Conservation (phyloP, 352 stramenopile species). For the Pythium vanterpoolii region DNA sequence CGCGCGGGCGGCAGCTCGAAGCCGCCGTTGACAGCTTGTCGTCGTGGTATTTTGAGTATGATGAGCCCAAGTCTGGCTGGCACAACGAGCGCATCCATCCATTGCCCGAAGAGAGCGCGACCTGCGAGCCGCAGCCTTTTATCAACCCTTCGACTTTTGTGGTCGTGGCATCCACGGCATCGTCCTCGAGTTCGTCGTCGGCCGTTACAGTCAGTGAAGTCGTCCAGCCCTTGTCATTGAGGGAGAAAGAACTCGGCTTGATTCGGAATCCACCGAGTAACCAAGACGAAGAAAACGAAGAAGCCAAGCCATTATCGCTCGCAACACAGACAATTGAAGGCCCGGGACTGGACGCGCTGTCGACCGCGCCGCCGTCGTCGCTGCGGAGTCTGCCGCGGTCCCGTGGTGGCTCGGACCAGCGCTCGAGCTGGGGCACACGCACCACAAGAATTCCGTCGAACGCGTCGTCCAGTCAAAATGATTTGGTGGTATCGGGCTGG, state of each 20-base stretch:
- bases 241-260: constrained; percentile 9
- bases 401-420: constrained; percentile 13
- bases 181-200: background rate
- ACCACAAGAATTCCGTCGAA: constrained; percentile 15
- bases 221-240: background rate
- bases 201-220: background rate
- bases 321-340: constrained; percentile 6
- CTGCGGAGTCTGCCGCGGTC: background rate
- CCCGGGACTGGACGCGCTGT: background rate
- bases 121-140: background rate
- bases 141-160: background rate
- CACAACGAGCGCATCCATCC: constrained; percentile 21
- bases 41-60: constrained; percentile 58
- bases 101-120: constrained; percentile 18
- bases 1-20: constrained; percentile 62
- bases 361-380: background rate
- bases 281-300: constrained; percentile 21
- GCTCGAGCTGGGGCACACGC: constrained; percentile 17
- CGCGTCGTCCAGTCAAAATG: constrained; percentile 26
- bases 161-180: background rate
- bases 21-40: constrained; percentile 63
- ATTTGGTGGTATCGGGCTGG: constrained; percentile 71
- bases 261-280: background rate
- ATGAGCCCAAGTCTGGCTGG: constrained; percentile 25
- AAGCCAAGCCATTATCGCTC: constrained; percentile 10